These are phyloP conservation scores for Lotus japonicus DNA, from an alignment of 306 rosid species.

Conservation along the genomic window DNA sequence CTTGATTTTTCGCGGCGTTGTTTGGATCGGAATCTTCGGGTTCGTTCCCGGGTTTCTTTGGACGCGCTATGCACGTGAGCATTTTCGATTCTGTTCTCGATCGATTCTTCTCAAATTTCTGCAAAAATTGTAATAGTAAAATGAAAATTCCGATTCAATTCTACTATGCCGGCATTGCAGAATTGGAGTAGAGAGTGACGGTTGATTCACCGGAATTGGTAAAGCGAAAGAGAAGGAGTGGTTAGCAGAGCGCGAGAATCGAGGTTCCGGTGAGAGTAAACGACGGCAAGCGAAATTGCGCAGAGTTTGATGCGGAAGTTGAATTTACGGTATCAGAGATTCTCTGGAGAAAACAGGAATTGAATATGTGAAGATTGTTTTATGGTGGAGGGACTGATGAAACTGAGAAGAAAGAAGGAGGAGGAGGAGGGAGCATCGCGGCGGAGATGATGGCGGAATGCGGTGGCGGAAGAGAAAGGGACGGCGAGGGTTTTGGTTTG, in stretches of 20 bases:
- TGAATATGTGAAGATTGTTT: neutral
- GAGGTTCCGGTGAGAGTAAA: neutral
- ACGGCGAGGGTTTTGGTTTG: conserved; percentile 2
- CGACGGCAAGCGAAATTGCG: neutral
- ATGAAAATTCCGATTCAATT: neutral
- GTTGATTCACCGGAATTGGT: neutral
- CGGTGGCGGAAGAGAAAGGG: neutral
- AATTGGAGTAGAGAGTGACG: neutral
- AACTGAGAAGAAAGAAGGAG: neutral
- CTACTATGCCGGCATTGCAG: neutral
- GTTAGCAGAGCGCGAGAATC: neutral
- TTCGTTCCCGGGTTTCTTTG: conserved; percentile 67
- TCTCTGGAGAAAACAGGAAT: conserved; percentile 13
- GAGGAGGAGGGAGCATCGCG: neutral
- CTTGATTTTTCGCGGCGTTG: conserved; percentile 43
- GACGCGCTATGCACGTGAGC: conserved; percentile 92
- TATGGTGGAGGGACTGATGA: neutral
- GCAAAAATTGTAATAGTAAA: neutral
- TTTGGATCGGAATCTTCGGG: conserved; percentile 57
- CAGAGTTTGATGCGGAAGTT: conserved; percentile 16
- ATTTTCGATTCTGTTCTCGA: conserved; percentile 29
- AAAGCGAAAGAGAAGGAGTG: neutral
- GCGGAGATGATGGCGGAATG: conserved; percentile 14
- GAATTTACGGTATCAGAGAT: conserved; percentile 17
- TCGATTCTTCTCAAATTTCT: neutral